A percentile compares a stretch with the other conserved stretches of the same genome.
These are phyloP conservation scores for Tricholoma saponaceum DNA, from an alignment of 768 basidiomycete genomes.

Conservation along the genomic window DNA sequence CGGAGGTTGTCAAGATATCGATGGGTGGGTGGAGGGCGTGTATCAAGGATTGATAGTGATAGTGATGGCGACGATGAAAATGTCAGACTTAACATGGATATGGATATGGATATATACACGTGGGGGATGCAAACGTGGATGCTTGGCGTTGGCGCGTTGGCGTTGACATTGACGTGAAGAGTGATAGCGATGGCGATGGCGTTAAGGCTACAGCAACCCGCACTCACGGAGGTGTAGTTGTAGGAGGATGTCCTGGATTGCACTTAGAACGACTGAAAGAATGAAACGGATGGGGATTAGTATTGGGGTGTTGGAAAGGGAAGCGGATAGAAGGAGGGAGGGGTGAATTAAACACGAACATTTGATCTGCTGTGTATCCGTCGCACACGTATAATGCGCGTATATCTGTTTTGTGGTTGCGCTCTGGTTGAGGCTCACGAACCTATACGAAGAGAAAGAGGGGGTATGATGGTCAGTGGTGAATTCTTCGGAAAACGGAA, in stretches of 20 bases:
- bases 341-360: slow-evolving; percentile 45
- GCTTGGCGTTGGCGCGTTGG: not conserved
- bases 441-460: slow-evolving; percentile 24
- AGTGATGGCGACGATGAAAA: not conserved
- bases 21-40: too few relatives aligned
- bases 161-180: not conserved
- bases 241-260: slow-evolving; percentile 85
- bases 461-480: not conserved
- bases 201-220: slow-evolving; percentile 55
- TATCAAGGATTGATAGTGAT: too few relatives aligned
- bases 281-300: not conserved
- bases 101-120: not conserved
- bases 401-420: slow-evolving; percentile 86
- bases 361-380: slow-evolving; percentile 91
- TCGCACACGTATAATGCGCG: slow-evolving; percentile 91
- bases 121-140: not conserved
- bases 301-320: too few relatives aligned
- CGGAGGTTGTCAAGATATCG: too few relatives aligned
- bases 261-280: slow-evolving; percentile 68
- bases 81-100: not conserved
- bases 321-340: not conserved
- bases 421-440: slow-evolving; percentile 89
- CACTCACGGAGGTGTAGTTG: slow-evolving; percentile 86
- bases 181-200: not conserved
- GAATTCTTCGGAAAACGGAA: too few relatives aligned